phyloP scores from a whole-genome alignment of 2,329 filamentous ascomycete genomes.

The Aspergillus tubingensis region DNA sequence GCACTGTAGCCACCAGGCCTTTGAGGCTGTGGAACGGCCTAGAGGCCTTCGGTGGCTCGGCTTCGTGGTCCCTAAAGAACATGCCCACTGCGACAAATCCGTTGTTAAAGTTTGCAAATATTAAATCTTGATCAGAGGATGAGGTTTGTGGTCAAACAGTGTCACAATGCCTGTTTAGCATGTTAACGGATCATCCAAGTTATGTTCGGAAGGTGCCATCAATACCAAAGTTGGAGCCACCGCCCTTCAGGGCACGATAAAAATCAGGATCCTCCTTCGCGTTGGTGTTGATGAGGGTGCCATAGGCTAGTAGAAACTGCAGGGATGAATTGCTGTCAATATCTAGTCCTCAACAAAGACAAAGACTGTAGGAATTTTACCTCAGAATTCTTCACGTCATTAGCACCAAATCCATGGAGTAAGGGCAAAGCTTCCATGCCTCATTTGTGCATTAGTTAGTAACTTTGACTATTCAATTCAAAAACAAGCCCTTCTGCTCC shows the following conservation, averaged over 20 bases:
- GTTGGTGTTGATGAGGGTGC: conserved; percentile 15
- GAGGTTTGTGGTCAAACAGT: neutral
- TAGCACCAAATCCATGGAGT: neutral
- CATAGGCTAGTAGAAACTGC: conserved; percentile 20
- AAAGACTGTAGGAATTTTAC: neutral
- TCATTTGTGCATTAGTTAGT: neutral
- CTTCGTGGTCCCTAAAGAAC: conserved; percentile 12
- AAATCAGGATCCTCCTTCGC: conserved; percentile 21
- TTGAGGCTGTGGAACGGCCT: neutral
- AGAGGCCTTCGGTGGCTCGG: neutral
- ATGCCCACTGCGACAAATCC: conserved; percentile 12
- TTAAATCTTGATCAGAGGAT: neutral
- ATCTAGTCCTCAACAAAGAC: neutral
- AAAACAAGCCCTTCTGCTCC: too few species aligned
- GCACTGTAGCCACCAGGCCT: neutral
- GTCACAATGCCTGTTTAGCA: conserved; percentile 4
- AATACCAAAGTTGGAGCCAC: conserved; percentile 31
- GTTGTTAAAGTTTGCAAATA: conserved; percentile 17
- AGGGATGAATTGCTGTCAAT: neutral
- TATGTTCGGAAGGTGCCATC: neutral
- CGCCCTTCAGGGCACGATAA: conserved; percentile 34
- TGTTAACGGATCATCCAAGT: neutral
- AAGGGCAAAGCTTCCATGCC: neutral
- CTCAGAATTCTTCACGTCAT: neutral
- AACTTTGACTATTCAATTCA: neutral